These are phyloP conservation scores for Heterobasidion occidentale DNA, from an alignment of 1,284 basidiomycete species.

Conservation along the genomic window DNA sequence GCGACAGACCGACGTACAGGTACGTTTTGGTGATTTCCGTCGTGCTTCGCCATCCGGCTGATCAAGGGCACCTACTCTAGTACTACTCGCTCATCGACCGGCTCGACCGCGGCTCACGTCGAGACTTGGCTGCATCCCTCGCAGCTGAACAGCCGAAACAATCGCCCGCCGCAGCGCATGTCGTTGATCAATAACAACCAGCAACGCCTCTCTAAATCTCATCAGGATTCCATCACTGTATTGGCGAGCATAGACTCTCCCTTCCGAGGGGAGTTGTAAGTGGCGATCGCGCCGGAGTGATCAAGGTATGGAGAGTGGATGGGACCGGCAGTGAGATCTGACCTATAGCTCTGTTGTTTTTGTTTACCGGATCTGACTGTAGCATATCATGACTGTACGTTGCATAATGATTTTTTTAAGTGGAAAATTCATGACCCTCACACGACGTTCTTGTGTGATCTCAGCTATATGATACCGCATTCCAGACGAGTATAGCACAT, in stretches of 20 bases:
- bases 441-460: too few species aligned
- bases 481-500: too few species aligned
- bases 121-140: slow-evolving; percentile 57
- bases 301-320: slow-evolving; percentile 80
- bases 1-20: slow-evolving; percentile 66
- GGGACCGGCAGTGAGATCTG: background rate
- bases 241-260: slow-evolving; percentile 80
- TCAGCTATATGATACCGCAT: too few species aligned
- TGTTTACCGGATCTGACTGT: too few species aligned
- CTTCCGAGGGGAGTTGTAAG: slow-evolving; percentile 81
- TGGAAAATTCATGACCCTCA: too few species aligned
- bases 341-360: too few species aligned
- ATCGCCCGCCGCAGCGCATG: slow-evolving; percentile 65
- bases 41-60: background rate
- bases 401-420: too few species aligned
- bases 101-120: slow-evolving; percentile 32
- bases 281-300: slow-evolving; percentile 72
- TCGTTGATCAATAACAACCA: slow-evolving; percentile 75
- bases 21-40: slow-evolving; percentile 17
- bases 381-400: too few species aligned
- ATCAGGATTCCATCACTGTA: slow-evolving; percentile 80
- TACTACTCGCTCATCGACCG: slow-evolving; percentile 3
- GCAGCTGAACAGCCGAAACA: slow-evolving; percentile 38
- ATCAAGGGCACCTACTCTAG: background rate
- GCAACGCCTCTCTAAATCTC: slow-evolving; percentile 67